These are phyloP conservation scores for Nitzschia putrida DNA, from an alignment of 108 stramenopile genomes.

Conservation along the genomic window DNA sequence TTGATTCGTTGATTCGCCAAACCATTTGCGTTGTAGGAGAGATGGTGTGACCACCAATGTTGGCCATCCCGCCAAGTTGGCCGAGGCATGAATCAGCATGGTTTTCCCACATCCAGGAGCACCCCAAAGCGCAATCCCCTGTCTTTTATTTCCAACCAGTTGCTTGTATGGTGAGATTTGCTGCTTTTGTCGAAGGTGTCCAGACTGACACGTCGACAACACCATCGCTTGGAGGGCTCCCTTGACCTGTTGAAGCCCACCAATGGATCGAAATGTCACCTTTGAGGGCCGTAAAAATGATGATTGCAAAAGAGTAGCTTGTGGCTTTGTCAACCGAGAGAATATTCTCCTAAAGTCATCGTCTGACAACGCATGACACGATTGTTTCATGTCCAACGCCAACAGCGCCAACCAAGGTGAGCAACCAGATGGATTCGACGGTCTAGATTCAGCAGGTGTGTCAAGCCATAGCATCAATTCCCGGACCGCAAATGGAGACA, in stretches of 20 bases:
- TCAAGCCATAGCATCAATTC: constrained; percentile 28
- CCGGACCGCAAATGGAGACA: constrained; percentile 3
- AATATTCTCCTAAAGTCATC: constrained; percentile 20
- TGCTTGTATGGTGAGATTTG: constrained; percentile 16
- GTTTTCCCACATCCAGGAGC: constrained; percentile 95
- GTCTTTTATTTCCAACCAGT: constrained; percentile 12
- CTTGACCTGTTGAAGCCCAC: constrained; percentile 20
- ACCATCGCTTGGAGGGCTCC: not conserved
- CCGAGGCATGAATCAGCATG: constrained; percentile 78
- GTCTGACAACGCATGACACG: constrained; percentile 4
- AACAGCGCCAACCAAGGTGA: constrained; percentile 13
- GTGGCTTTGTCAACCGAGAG: constrained; percentile 15
- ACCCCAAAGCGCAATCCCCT: constrained; percentile 86
- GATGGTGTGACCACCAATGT: constrained; percentile 90
- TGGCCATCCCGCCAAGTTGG: constrained; percentile 77
- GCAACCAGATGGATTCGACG: not conserved
- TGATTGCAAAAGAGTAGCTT: constrained; percentile 24
- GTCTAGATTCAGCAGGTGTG: not conserved
- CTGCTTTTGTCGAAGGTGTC: not conserved
- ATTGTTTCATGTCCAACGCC: constrained; percentile 20
- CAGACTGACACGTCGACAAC: not conserved
- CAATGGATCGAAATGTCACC: constrained; percentile 14
- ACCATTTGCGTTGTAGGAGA: constrained; percentile 88
- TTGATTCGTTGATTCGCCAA: constrained; percentile 92
- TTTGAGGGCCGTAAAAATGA: constrained; percentile 20